These are phyloP conservation scores for Acanthamoeba sp. DNA, from an alignment of 208 protist species.

Conservation along the genomic window DNA sequence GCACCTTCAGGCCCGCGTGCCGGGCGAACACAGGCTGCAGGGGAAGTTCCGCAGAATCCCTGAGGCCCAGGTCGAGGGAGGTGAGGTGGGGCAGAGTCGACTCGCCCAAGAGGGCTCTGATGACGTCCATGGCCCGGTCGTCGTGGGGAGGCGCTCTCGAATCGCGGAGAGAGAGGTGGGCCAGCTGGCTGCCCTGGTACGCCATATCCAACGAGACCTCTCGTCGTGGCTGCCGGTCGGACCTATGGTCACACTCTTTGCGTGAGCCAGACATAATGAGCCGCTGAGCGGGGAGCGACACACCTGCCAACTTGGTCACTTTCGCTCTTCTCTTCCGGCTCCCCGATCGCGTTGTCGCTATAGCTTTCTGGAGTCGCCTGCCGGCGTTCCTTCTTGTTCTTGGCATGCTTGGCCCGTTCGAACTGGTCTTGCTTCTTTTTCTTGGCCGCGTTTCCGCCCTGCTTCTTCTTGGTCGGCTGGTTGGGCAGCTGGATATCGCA, in stretches of 20 bases:
- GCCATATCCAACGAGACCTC: no score
- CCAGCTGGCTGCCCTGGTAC: not conserved
- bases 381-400: not conserved
- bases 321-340: not conserved
- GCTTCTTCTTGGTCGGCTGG: not conserved
- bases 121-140: not conserved
- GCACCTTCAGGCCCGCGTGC: not conserved
- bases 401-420: not conserved
- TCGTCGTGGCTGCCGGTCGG: not conserved
- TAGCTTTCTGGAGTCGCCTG: not conserved
- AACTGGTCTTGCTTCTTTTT: not conserved
- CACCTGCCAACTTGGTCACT: no score
- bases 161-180: not conserved
- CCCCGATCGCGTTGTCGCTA: not conserved
- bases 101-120: not conserved
- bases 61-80: not conserved
- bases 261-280: no score
- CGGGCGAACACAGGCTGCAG: not conserved
- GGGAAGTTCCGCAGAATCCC: not conserved
- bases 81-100: not conserved
- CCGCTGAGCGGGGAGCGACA: no score
- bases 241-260: no score
- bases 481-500: not conserved
- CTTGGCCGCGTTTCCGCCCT: not conserved
- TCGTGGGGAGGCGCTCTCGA: not conserved